A percentile compares a stretch with the other conserved stretches of the same genome.
Evolutionary conservation across 257 asterid genomes (phyloP).

Genomic region (Leonotis leonurus): DNA sequence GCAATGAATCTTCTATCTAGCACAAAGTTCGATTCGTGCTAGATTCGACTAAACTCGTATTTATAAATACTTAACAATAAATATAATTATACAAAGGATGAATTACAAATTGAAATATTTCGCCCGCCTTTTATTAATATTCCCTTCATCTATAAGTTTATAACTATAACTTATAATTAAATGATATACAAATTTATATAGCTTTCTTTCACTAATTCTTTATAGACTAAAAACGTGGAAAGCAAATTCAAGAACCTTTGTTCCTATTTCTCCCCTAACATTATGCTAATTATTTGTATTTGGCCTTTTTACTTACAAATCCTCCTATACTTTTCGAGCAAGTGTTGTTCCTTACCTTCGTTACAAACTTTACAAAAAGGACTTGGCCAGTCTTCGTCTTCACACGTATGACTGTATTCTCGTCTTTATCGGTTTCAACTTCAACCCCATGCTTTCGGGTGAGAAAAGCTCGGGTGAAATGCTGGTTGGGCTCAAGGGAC

Average conservation of each 20-base stretch:
- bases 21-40: no score
- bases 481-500: slow-evolving; percentile 55
- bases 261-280: slow-evolving; percentile 18
- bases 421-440: slow-evolving; percentile 53
- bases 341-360: no score
- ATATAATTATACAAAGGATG: neutral
- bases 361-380: no score
- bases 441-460: slow-evolving; percentile 67
- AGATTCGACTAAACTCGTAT: no score
- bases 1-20: no score
- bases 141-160: slow-evolving; percentile 16
- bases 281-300: slow-evolving; percentile 20
- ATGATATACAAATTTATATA: slow-evolving; percentile 19
- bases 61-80: no score
- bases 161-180: no score
- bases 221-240: slow-evolving; percentile 20
- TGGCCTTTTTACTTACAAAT: slow-evolving; percentile 31
- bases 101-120: neutral
- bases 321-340: slow-evolving; percentile 9
- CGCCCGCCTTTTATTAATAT: slow-evolving; percentile 23
- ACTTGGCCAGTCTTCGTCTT: no score
- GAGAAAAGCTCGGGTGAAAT: slow-evolving; percentile 63
- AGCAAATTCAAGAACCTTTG: neutral
- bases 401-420: slow-evolving; percentile 39
- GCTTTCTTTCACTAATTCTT: no score